A percentile compares a stretch with the other conserved stretches of the same genome.
Evolutionary conservation across 2,329 filamentous ascomycete genomes (phyloP).

Genomic region (Beauveria asiatica): DNA sequence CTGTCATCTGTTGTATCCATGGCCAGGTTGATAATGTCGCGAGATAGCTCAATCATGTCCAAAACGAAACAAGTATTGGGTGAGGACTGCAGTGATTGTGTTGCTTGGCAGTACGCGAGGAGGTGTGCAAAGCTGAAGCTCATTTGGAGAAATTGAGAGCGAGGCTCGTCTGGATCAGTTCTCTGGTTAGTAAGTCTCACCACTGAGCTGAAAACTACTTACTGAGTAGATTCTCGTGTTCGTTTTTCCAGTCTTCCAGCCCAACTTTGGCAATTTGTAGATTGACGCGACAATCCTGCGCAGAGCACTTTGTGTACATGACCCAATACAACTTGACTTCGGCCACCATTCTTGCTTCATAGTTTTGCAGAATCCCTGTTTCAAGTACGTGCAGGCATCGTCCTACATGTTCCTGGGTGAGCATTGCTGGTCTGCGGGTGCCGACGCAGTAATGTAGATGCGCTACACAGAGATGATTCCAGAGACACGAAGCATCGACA

Average conservation of each 20-base stretch:
- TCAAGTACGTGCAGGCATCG: slow-evolving; percentile 14
- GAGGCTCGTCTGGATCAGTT: slow-evolving; percentile 14
- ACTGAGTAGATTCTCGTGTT: slow-evolving; percentile 17
- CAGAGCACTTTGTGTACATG: slow-evolving; percentile 17
- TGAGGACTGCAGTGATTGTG: slow-evolving; percentile 14
- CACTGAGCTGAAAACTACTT: no score
- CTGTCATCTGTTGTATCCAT: slow-evolving; percentile 21
- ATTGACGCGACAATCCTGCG: slow-evolving; percentile 9
- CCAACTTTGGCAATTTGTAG: slow-evolving; percentile 6
- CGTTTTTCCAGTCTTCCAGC: slow-evolving; percentile 17
- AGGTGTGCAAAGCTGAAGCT: slow-evolving; percentile 22
- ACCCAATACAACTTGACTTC: slow-evolving; percentile 23
- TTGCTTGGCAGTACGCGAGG: slow-evolving; percentile 16
- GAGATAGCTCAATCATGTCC: slow-evolving; percentile 18
- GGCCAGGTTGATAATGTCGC: slow-evolving; percentile 21
- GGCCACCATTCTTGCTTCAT: slow-evolving; percentile 20
- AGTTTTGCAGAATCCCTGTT: slow-evolving; percentile 15
- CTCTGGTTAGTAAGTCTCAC: no score
- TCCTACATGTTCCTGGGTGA: slow-evolving; percentile 17
- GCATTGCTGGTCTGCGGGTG: slow-evolving; percentile 16
- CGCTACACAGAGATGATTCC: slow-evolving; percentile 21
- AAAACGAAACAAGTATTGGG: slow-evolving; percentile 13
- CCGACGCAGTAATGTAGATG: slow-evolving; percentile 24
- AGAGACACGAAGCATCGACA: slow-evolving; percentile 18
- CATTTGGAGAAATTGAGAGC: slow-evolving; percentile 23